Evolutionary conservation across 352 stramenopile genomes (phyloP).

Genomic region (Aphanomyces stellatus): DNA sequence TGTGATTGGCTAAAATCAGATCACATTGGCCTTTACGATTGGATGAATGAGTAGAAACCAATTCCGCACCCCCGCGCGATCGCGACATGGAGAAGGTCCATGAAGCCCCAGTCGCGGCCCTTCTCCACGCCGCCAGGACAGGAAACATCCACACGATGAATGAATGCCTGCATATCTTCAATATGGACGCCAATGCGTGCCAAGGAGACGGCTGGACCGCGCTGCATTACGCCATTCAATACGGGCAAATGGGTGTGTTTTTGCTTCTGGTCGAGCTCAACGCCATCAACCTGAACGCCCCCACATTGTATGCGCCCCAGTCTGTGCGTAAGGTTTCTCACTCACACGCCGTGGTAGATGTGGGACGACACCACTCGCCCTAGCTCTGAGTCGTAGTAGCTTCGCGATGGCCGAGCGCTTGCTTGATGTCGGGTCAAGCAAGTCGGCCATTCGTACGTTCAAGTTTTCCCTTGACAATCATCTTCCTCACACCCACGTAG

Average conservation of each 20-base stretch:
- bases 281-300: conserved; percentile 43
- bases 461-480: too few species aligned
- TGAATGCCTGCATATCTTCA: conserved; percentile 33
- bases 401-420: conserved; percentile 37
- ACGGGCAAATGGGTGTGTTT: conserved; percentile 35
- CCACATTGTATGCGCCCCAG: conserved; percentile 36
- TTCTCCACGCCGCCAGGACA: background rate
- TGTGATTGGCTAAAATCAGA: background rate
- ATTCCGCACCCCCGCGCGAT: too few species aligned
- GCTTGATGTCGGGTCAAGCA: conserved; percentile 42
- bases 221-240: conserved; percentile 53
- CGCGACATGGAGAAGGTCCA: background rate
- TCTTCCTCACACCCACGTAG: too few species aligned
- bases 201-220: conserved; percentile 60
- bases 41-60: too few species aligned
- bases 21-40: background rate
- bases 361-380: conserved; percentile 42
- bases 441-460: conserved; percentile 37
- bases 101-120: background rate
- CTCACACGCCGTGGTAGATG: conserved; percentile 25
- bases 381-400: conserved; percentile 41
- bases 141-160: background rate
- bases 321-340: background rate
- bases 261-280: conserved; percentile 31
- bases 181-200: conserved; percentile 35